A percentile compares a stretch with the other conserved stretches of the same genome.
Evolutionary conservation across 2,329 filamentous ascomycete genomes (phyloP).

Genomic region (Clarireedia homoeocarpa): DNA sequence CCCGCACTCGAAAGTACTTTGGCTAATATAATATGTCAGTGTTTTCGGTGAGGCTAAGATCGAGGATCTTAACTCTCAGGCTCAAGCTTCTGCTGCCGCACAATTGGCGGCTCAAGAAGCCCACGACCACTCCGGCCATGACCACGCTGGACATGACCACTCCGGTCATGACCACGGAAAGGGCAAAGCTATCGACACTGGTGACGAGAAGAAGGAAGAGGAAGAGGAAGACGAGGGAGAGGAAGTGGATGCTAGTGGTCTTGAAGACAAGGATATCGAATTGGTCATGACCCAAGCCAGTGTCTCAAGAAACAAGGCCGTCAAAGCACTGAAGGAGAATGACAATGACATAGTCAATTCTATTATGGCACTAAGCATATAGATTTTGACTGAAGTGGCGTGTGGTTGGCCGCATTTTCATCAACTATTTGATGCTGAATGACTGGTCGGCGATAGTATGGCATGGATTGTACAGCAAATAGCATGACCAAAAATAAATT

Average conservation of each 20-base stretch:
- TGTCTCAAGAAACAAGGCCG: constrained; percentile 95
- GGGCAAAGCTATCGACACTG: constrained; percentile 52
- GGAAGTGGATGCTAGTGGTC: constrained; percentile 87
- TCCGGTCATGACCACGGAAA: constrained; percentile 46
- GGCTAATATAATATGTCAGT: constrained; percentile 39
- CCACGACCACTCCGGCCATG: constrained; percentile 41
- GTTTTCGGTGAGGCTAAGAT: constrained; percentile 99
- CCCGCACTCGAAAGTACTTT: constrained; percentile 1
- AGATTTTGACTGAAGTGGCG: constrained; percentile 24
- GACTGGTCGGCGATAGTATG: constrained; percentile 1
- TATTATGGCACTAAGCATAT: constrained; percentile 96
- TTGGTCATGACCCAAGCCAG: constrained; percentile 97
- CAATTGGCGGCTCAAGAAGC: constrained; percentile 74
- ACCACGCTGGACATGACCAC: constrained; percentile 56
- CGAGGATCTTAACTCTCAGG: constrained; percentile 97
- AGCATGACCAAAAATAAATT: constrained; percentile 2
- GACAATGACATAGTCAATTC: constrained; percentile 99
- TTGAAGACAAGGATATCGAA: constrained; percentile 99
- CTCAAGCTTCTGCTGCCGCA: constrained; percentile 90
- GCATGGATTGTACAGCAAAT: constrained; percentile 7
- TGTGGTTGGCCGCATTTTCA: constrained; percentile 6
- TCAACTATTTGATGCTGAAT: neutral
- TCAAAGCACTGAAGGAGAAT: constrained; percentile 98
- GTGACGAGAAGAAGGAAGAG: constrained; percentile 62
- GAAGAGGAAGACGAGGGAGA: constrained; percentile 84